phyloP scores from a whole-genome alignment of 1,139 yeast genomes.

The Torulaspora globosa region DNA sequence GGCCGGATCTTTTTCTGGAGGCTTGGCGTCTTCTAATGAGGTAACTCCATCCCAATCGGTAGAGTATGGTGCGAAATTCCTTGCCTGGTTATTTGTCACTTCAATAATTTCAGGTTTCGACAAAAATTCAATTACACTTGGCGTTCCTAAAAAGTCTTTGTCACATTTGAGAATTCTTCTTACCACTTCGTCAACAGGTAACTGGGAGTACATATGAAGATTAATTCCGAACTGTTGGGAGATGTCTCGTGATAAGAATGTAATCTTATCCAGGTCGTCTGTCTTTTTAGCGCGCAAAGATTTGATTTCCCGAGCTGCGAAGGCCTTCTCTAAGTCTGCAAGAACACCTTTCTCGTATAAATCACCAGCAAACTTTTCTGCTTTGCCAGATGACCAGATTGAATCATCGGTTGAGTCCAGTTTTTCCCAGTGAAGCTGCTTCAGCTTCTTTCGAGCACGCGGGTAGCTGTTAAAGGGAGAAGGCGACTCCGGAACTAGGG shows the following conservation, averaged over 20 bases:
- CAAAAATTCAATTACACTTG: conserved; percentile 67
- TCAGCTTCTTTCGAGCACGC: conserved; percentile 71
- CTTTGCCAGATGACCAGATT: conserved; percentile 55
- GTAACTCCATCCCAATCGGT: conserved; percentile 47
- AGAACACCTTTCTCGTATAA: conserved; percentile 66
- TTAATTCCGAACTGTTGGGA: conserved; percentile 80
- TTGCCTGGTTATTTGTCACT: conserved; percentile 57
- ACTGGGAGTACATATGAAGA: conserved; percentile 54
- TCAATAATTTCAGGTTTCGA: conserved; percentile 66
- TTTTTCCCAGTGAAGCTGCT: conserved; percentile 83
- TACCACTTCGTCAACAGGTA: conserved; percentile 56
- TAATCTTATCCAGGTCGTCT: conserved; percentile 48
- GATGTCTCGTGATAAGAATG: conserved; percentile 63
- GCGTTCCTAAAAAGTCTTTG: conserved; percentile 48
- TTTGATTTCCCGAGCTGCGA: conserved; percentile 75
- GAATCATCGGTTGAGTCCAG: conserved; percentile 60
- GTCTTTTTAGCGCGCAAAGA: conserved; percentile 43
- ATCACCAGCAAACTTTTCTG: conserved; percentile 54
- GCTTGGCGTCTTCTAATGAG: conserved; percentile 35
- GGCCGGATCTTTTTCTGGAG: conserved; percentile 69
- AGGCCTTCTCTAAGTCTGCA: conserved; percentile 67
- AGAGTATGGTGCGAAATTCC: conserved; percentile 63
- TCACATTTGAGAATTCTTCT: conserved; percentile 61
- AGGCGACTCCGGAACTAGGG: conserved; percentile 39
- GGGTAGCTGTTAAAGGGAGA: conserved; percentile 58